These are phyloP conservation scores for Phytopythium litorale DNA, from an alignment of 352 stramenopile genomes.

Conservation along the genomic window DNA sequence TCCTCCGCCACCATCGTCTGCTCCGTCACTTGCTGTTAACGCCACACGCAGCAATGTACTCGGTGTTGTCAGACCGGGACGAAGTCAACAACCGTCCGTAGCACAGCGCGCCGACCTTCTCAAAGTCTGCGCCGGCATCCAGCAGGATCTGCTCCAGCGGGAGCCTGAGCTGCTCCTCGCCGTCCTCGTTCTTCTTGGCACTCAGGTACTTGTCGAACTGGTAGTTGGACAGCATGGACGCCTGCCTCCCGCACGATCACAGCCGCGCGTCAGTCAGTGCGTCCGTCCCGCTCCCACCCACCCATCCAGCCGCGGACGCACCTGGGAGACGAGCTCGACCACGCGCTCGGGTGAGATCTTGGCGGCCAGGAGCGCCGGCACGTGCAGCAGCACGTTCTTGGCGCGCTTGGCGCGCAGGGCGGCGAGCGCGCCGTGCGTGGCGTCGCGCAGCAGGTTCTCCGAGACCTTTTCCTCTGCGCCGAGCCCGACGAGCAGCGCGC, in stretches of 20 bases:
- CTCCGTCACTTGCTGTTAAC: slow-evolving; percentile 48
- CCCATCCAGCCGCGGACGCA: background rate
- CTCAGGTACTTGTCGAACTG: slow-evolving; percentile 84
- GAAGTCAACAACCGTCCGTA: background rate
- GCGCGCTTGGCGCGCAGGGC: slow-evolving; percentile 44
- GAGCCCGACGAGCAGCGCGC: slow-evolving; percentile 73
- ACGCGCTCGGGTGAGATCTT: slow-evolving; percentile 34
- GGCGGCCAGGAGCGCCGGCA: slow-evolving; percentile 31
- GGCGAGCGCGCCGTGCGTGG: slow-evolving; percentile 59
- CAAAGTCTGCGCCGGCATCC: slow-evolving; percentile 46
- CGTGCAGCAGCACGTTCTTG: slow-evolving; percentile 49
- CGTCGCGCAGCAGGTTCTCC: slow-evolving; percentile 57
- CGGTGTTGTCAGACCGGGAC: background rate
- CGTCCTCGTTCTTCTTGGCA: slow-evolving; percentile 44
- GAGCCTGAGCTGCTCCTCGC: slow-evolving; percentile 61
- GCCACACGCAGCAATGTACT: background rate
- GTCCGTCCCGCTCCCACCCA: background rate
- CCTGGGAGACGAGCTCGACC: slow-evolving; percentile 65
- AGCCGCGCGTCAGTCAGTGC: too few species aligned
- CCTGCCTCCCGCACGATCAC: slow-evolving; percentile 12
- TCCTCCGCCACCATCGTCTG: slow-evolving; percentile 69
- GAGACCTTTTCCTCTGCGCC: slow-evolving; percentile 62
- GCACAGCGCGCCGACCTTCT: slow-evolving; percentile 19
- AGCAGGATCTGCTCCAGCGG: slow-evolving; percentile 66
- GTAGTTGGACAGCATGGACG: slow-evolving; percentile 84